These are phyloP conservation scores for Aspergillus melleus DNA, from an alignment of 2,329 filamentous ascomycete species.

Conservation along the genomic window DNA sequence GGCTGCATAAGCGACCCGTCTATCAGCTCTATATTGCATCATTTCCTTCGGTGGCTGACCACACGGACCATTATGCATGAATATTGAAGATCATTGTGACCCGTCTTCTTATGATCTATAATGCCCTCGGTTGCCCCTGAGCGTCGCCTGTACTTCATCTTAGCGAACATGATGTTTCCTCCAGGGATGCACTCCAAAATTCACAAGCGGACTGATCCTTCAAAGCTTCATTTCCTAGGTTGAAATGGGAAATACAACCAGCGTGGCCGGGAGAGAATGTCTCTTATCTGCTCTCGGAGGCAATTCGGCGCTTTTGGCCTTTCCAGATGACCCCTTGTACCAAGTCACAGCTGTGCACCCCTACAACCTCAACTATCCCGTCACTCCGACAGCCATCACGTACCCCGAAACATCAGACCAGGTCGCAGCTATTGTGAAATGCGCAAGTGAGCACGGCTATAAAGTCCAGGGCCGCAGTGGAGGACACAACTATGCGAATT, in stretches of 20 bases:
- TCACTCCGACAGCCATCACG: constrained; percentile 34
- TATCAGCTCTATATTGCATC: too few species aligned
- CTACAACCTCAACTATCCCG: constrained; percentile 29
- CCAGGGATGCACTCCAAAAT: too few species aligned
- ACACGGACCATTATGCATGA: too few species aligned
- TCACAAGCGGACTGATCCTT: not conserved
- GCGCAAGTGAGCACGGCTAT: constrained; percentile 42
- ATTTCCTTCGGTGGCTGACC: too few species aligned
- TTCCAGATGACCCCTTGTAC: constrained; percentile 21
- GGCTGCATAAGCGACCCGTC: too few species aligned
- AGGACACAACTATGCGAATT: constrained; percentile 57
- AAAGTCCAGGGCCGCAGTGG: constrained; percentile 55
- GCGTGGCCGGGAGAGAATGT: not conserved
- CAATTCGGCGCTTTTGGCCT: constrained; percentile 7
- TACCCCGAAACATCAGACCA: constrained; percentile 39
- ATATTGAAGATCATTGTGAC: not conserved
- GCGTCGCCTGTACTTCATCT: too few species aligned
- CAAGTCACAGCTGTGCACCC: constrained; percentile 11
- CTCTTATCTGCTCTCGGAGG: not conserved
- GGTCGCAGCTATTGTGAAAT: constrained; percentile 49
- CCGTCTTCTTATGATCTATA: not conserved
- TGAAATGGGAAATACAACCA: not conserved
- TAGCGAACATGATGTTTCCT: too few species aligned
- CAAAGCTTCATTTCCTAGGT: not conserved
- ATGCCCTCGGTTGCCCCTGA: too few species aligned